Evolutionary conservation across 495 filamentous ascomycete genomes (phyloP), one percentile per base, ranked within the genome.

Genomic region (Xylaria flabelliformis): DNA sequence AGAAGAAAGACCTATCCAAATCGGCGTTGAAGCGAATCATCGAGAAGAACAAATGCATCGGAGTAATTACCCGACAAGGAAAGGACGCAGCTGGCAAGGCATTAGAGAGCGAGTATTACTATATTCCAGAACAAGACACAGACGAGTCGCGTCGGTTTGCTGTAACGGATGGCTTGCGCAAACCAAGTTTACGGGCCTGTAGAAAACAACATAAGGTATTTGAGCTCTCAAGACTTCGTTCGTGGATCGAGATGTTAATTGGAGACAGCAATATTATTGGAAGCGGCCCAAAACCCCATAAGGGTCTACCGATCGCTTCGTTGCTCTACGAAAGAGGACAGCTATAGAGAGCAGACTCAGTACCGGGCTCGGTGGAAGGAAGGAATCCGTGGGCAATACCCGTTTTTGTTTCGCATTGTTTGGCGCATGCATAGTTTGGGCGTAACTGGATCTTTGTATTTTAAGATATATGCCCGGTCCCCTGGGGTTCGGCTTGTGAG

Each of bases 31-130:
- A 91, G 48, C 80, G 81, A 46, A 84, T 97, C 67, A 88, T 98
- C 50, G 90, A 93, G 75, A 80, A 82, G 19, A 92, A 91, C 32
- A 82, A 88, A 29, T 97, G 92, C 75, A 89, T 98, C 63, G 96
- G 96, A 41, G 90, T 95, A 76, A 97, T 99, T 74, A 86, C 89
- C 61, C 90, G 96, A 46, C 91, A 94, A 78, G 96, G 96, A 77
- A 99, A 98, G 80, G 96, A 99, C 83, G 96, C 96, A 19, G 96
- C 96, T 0, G 96, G 96, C 72, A 95, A 97, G 84, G 86, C 90
- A 8, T 88, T 99, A 12, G 95, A 99, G 85, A 94, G 90, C 82
- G 95, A 99, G 82, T 99, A 94, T 77, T 98, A 98, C 79, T 99
- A 99, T 79, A 87, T 98, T n/a, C 92, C 95, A 3, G 96, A 99